Conservation (phyloP, 768 basidiomycete species). For the Lepiota subincarnata region DNA sequence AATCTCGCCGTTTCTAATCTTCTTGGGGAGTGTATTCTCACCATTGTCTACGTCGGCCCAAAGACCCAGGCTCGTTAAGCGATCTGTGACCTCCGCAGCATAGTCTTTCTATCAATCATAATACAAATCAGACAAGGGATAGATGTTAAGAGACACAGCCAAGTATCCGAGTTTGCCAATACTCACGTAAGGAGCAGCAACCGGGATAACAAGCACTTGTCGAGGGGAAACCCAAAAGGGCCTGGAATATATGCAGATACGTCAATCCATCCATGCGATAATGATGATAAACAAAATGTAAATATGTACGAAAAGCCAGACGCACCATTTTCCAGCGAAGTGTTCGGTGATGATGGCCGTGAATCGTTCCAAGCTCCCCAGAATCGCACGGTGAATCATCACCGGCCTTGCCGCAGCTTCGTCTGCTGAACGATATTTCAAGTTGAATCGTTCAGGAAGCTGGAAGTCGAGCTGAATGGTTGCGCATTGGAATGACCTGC, state of each 20-base stretch:
- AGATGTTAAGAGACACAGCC: constrained; percentile 13
- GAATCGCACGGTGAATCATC: constrained; percentile 96
- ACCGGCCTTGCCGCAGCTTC: constrained; percentile 81
- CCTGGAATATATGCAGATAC: constrained; percentile 38
- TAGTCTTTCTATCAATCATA: constrained; percentile 69
- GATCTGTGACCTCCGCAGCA: constrained; percentile 73
- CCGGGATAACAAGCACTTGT: constrained; percentile 92
- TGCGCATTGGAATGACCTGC: constrained; percentile 94
- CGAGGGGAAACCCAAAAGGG: constrained; percentile 99
- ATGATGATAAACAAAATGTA: background rate
- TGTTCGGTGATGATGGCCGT: constrained; percentile 97
- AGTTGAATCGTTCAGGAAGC: constrained; percentile 92
- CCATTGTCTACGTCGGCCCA: constrained; percentile 92
- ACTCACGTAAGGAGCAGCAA: constrained; percentile 84
- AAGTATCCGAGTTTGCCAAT: background rate
- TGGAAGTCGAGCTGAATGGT: constrained; percentile 99
- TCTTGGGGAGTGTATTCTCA: constrained; percentile 91
- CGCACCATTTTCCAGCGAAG: constrained; percentile 94
- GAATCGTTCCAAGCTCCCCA: constrained; percentile 93
- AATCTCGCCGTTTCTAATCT: constrained; percentile 95
- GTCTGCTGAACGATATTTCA: constrained; percentile 82
- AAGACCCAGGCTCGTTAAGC: constrained; percentile 64
- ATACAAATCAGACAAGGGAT: constrained; percentile 1
- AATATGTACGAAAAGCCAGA: constrained; percentile 10
- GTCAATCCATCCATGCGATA: background rate